These are phyloP conservation scores for Leccinum rimulosum DNA, from an alignment of 768 basidiomycete species.

Conservation along the genomic window DNA sequence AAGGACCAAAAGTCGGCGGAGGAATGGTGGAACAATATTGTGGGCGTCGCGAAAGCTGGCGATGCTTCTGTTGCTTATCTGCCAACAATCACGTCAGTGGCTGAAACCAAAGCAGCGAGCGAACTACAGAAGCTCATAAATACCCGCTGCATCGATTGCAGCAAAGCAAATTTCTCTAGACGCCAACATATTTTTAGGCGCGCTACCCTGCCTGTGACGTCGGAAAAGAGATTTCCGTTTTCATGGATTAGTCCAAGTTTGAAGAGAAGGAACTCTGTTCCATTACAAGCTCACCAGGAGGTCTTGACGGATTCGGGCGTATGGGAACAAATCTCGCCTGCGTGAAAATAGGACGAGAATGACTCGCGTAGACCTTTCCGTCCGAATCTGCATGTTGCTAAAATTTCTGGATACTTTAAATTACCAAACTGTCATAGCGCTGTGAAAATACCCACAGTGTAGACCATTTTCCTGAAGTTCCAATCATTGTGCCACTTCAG, in stretches of 20 bases:
- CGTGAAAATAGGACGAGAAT: too few species aligned
- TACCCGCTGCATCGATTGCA: constrained; percentile 26
- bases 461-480: too few species aligned
- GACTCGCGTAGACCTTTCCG: too few species aligned
- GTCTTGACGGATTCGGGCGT: constrained; percentile 21
- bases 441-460: too few species aligned
- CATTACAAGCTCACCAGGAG: constrained; percentile 3
- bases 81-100: constrained; percentile 7
- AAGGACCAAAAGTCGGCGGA: constrained; percentile 16
- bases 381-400: too few species aligned
- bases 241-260: constrained; percentile 2
- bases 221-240: constrained; percentile 3
- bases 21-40: constrained; percentile 18
- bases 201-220: background rate
- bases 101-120: constrained; percentile 4
- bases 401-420: too few species aligned
- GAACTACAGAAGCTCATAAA: constrained; percentile 16
- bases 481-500: too few species aligned
- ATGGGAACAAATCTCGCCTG: constrained; percentile 17
- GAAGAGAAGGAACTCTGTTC: background rate
- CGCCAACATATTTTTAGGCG: constrained; percentile 14
- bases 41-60: background rate
- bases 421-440: too few species aligned
- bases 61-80: constrained; percentile 16
- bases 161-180: constrained; percentile 7